These are phyloP conservation scores for Ophiostoma perfectum DNA, from an alignment of 2,329 filamentous ascomycete species.

Conservation along the genomic window DNA sequence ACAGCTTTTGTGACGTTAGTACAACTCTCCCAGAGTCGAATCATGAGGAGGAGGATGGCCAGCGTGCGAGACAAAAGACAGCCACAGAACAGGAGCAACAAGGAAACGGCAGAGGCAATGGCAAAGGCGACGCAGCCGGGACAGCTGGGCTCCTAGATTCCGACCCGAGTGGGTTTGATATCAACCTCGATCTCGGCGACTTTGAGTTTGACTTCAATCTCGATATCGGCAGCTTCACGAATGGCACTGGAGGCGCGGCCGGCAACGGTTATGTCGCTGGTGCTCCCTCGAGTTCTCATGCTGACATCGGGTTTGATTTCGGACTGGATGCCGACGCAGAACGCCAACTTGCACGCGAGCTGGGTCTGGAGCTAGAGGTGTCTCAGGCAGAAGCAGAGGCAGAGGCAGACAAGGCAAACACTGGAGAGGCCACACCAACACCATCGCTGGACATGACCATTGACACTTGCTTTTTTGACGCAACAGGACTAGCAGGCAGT, in stretches of 20 bases:
- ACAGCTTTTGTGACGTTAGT: conserved; percentile 21
- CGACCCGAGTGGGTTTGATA: conserved; percentile 1
- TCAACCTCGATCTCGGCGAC: background rate
- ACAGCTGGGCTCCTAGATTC: background rate
- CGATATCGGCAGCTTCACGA: background rate
- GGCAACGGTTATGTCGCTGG: background rate
- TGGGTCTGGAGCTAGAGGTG: conserved; percentile 14
- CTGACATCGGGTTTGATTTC: background rate
- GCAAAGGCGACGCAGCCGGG: background rate
- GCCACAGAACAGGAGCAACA: background rate
- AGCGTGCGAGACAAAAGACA: background rate
- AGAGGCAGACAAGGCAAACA: background rate
- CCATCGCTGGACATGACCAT: background rate
- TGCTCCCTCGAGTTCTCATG: background rate
- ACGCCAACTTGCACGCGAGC: background rate
- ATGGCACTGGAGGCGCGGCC: background rate
- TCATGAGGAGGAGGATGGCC: background rate
- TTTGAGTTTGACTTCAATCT: background rate
- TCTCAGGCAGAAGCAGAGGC: background rate
- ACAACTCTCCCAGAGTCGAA: conserved; percentile 17
- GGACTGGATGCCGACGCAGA: conserved; percentile 3
- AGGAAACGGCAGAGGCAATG: background rate
- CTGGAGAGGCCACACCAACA: background rate
- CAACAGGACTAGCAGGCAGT: conserved; percentile 14
- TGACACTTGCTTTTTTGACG: conserved; percentile 17